phyloP scores from a whole-genome alignment of 2,329 filamentous ascomycete genomes.

The Hypoxylon sp. region DNA sequence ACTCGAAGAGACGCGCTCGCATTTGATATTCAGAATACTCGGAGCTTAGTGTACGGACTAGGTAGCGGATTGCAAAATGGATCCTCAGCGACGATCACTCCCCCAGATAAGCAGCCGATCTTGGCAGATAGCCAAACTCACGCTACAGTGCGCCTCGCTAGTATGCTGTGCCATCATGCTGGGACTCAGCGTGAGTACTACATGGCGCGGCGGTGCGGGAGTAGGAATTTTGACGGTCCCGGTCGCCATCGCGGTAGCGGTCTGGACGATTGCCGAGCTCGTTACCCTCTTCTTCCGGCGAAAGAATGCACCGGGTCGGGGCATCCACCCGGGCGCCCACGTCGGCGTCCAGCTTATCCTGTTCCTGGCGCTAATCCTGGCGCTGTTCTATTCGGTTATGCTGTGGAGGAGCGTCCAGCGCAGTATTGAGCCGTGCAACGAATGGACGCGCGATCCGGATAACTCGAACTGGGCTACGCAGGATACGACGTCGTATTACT shows the following conservation, averaged over 20 bases:
- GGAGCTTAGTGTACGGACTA: not conserved
- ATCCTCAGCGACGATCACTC: conserved; percentile 25
- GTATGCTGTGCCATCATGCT: conserved; percentile 31
- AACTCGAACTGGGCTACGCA: conserved; percentile 29
- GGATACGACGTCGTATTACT: conserved; percentile 26
- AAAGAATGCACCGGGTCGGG: conserved; percentile 27
- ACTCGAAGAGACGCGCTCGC: not conserved
- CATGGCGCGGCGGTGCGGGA: conserved; percentile 24
- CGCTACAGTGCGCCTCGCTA: conserved; percentile 31
- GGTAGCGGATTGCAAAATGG: conserved; percentile 18
- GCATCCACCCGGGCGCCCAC: conserved; percentile 42
- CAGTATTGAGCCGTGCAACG: conserved; percentile 28
- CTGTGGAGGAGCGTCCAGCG: conserved; percentile 36
- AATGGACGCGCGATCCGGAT: conserved; percentile 30
- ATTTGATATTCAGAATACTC: conserved; percentile 4
- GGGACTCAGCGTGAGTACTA: conserved; percentile 31
- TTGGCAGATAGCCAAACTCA: conserved; percentile 36
- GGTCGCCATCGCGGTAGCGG: conserved; percentile 24
- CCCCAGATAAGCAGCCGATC: conserved; percentile 23
- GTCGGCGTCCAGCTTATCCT: conserved; percentile 41
- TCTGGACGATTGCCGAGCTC: conserved; percentile 40
- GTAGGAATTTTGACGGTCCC: conserved; percentile 29
- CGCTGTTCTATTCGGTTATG: conserved; percentile 31
- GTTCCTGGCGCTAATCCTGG: conserved; percentile 37
- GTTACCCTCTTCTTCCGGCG: conserved; percentile 20